Percentiles rank a stretch among this genome's conserved stretches.
These are phyloP conservation scores for Aspergillus bertholletiae DNA, from an alignment of 495 filamentous ascomycete genomes.

Conservation along the genomic window DNA sequence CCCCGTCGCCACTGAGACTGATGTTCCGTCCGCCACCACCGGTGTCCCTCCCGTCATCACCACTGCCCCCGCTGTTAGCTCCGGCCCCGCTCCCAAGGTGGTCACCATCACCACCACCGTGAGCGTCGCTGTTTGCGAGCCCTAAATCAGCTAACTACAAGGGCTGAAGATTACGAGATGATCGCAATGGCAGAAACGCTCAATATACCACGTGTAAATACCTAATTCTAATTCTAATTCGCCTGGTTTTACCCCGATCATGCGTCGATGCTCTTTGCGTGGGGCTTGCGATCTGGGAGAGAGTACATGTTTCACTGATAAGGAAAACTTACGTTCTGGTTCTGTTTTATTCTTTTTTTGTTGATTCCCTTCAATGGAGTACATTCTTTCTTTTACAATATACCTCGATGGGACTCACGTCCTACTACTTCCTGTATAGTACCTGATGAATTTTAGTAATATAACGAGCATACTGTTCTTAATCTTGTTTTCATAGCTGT, in stretches of 20 bases:
- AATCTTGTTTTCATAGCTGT: too few species aligned
- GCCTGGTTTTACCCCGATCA: conserved; percentile 4
- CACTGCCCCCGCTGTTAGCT: conserved; percentile 3
- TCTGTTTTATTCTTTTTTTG: conserved; percentile 13
- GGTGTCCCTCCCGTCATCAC: conserved; percentile 2
- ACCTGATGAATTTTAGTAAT: conserved; percentile 1
- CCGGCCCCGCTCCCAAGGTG: conserved; percentile 8
- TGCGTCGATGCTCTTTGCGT: conserved; percentile 1
- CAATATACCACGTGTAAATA: conserved; percentile 32
- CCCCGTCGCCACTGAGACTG: conserved; percentile 6
- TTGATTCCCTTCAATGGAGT: conserved; percentile 33
- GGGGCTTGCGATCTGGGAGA: conserved; percentile 1
- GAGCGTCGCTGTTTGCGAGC: conserved; percentile 28
- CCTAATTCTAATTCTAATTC: conserved; percentile 40
- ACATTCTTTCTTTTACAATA: conserved; percentile 27
- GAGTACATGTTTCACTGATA: neutral
- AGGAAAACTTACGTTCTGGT: neutral
- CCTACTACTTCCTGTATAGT: conserved; percentile 5
- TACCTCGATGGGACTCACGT: conserved; percentile 2
- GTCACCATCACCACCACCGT: conserved; percentile 30
- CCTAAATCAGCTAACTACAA: conserved; percentile 6
- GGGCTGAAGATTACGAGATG: conserved; percentile 11
- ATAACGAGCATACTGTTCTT: neutral
- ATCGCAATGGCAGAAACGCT: conserved; percentile 20
- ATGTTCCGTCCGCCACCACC: conserved; percentile 1